Base-by-base conservation (phyloP, 768 basidiomycete species). In the Scleroderma bovista region DNA sequence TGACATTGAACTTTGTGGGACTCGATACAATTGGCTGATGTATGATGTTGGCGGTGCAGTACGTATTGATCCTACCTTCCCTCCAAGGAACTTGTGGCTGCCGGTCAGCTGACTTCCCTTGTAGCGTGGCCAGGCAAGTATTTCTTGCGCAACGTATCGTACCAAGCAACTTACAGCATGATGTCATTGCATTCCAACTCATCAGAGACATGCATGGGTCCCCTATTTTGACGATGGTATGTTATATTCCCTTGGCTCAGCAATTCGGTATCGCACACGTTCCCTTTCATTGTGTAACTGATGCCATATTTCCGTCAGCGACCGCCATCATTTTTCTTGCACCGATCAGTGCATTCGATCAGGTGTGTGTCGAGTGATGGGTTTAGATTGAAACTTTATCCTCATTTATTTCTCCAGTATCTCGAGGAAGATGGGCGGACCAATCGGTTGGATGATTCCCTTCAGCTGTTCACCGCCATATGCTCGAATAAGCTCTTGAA, bases 1-100 rank as follows among this genome's bases (percentile, higher is more conserved):
- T 62, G 77, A 82, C 49, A 79, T 89, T 51, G 74, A 75, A 51
- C 75, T 82, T 53, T 79, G 76, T 36, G 82, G 83, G 3, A 74
- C 72, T 49, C 73, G 73, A 38, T 86, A 85, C 60, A 77, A 82
- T 47, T 91, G 88, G 88, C 78, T 81, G 50, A 71, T 91, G 48
- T 92, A 85, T 62, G 89, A 92, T 62, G 88, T 92, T 33, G 88
- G 88, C 36, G 89, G 89, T 41, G 84, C 86, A 46, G 84, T 89
- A 61, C 63, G 85, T 74, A 41, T 41, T 44, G 16, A 22, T 46
- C 16, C 32, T 38, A 47, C 56, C 46, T 23, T 44, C n/a, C n/a
- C n/a, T n/a, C n/a, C 33, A 13, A 17, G 22, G 33, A 17, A 32
- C 46, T 20, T 10, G 42, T 37, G 6, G 34, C 26, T 55, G 39